Evolutionary conservation across 2,329 filamentous ascomycete genomes (phyloP).

Genomic region (Trematosphaeria pertusa): DNA sequence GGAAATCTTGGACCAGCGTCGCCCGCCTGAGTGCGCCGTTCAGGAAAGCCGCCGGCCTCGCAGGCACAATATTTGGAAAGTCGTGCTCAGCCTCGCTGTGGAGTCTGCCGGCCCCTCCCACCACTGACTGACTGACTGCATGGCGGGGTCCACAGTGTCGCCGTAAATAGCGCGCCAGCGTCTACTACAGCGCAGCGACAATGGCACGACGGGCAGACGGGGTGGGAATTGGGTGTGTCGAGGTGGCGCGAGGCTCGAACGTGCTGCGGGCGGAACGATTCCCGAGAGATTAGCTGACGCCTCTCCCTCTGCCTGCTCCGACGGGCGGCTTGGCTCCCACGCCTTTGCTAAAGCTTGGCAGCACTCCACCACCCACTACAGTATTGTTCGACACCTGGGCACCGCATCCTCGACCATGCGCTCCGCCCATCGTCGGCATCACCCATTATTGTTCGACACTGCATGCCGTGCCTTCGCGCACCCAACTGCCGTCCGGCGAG

Average conservation of each 20-base stretch:
- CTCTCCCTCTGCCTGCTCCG: neutral
- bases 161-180: slow-evolving; percentile 7
- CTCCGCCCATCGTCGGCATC: neutral
- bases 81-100: slow-evolving; percentile 12
- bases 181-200: neutral
- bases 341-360: neutral
- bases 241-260: no score
- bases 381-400: no score
- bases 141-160: no score
- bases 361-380: neutral
- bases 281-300: neutral
- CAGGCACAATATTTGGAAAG: neutral
- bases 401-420: slow-evolving; percentile 1
- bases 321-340: slow-evolving; percentile 6
- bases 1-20: no score
- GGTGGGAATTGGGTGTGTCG: no score
- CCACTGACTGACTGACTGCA: no score
- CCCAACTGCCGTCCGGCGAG: slow-evolving; percentile 4
- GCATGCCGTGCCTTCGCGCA: no score
- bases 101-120: slow-evolving; percentile 3
- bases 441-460: slow-evolving; percentile 2
- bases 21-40: no score
- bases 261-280: neutral
- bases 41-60: neutral
- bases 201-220: no score